These are phyloP conservation scores for Simplicillium sp. DNA, from an alignment of 2,329 filamentous ascomycete genomes.

Conservation along the genomic window DNA sequence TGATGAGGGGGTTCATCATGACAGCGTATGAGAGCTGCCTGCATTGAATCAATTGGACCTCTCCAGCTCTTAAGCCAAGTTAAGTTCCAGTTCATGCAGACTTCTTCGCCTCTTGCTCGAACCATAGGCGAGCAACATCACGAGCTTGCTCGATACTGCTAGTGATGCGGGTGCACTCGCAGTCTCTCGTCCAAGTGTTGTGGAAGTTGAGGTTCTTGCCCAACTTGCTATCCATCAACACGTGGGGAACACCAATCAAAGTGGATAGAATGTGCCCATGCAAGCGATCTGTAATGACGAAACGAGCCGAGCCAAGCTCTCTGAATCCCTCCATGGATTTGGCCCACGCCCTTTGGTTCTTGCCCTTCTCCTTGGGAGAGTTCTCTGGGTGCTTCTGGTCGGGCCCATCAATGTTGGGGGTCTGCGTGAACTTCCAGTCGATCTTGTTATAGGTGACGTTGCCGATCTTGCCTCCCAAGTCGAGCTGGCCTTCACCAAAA, in stretches of 20 bases:
- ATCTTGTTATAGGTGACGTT: constrained; percentile 17
- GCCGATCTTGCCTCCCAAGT: constrained; percentile 12
- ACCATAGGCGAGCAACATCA: constrained; percentile 10
- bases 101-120: too few relatives aligned
- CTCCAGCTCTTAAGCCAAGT: too few relatives aligned
- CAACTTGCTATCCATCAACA: constrained; percentile 17
- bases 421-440: constrained; percentile 17
- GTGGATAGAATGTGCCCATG: constrained; percentile 16
- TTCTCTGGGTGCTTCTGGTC: constrained; percentile 1
- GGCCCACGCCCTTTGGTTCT: constrained; percentile 17
- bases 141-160: constrained; percentile 13
- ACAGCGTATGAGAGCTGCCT: too few relatives aligned
- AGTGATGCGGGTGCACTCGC: constrained; percentile 14
- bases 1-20: too few relatives aligned
- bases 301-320: constrained; percentile 14
- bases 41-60: too few relatives aligned
- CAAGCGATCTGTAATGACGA: constrained; percentile 16
- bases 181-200: constrained; percentile 17
- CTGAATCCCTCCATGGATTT: constrained; percentile 16
- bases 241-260: constrained; percentile 16
- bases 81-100: too few relatives aligned
- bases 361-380: constrained; percentile 9
- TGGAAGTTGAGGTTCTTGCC: constrained; percentile 19
- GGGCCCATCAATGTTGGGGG: constrained; percentile 12
- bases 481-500: constrained; percentile 14